Percentiles rank a stretch among this genome's conserved stretches.
Conservation (phyloP, 2,329 filamentous ascomycete genomes). For the Zymoseptoria pseudotritici region DNA sequence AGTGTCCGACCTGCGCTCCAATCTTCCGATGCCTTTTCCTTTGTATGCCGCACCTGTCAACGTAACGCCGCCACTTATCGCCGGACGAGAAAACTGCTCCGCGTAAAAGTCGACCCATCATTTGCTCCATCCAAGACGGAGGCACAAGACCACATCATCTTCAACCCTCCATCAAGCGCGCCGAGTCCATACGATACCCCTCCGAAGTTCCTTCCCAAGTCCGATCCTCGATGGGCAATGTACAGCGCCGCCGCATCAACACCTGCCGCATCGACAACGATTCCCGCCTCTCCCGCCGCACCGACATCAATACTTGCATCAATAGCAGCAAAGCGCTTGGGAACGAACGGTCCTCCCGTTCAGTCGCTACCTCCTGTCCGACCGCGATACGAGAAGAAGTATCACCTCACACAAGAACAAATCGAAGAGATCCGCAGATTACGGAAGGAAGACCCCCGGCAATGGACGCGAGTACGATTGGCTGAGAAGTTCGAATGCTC, state of each 20-base stretch:
- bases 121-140: constrained; percentile 32
- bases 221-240: constrained; percentile 43
- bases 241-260: constrained; percentile 12
- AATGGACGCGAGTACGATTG: constrained; percentile 53
- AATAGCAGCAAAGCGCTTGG: constrained; percentile 16
- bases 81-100: constrained; percentile 41
- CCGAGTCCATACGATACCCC: constrained; percentile 60
- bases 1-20: constrained; percentile 17
- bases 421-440: constrained; percentile 54
- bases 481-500: constrained; percentile 58
- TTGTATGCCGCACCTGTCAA: constrained; percentile 26
- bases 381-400: constrained; percentile 49
- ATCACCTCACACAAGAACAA: constrained; percentile 51
- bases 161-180: constrained; percentile 58
- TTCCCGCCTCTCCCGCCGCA: constrained; percentile 7
- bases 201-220: constrained; percentile 54
- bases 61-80: constrained; percentile 40
- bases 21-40: constrained; percentile 16
- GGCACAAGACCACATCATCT: constrained; percentile 50
- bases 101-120: constrained; percentile 38
- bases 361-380: constrained; percentile 44
- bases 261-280: constrained; percentile 11
- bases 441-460: constrained; percentile 47
- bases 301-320: constrained; percentile 12
- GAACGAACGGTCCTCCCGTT: constrained; percentile 17